A percentile compares a stretch with the other conserved stretches of the same genome.
phyloP scores from a whole-genome alignment of 768 basidiomycete genomes.

The Peribolospora kevripleyi region DNA sequence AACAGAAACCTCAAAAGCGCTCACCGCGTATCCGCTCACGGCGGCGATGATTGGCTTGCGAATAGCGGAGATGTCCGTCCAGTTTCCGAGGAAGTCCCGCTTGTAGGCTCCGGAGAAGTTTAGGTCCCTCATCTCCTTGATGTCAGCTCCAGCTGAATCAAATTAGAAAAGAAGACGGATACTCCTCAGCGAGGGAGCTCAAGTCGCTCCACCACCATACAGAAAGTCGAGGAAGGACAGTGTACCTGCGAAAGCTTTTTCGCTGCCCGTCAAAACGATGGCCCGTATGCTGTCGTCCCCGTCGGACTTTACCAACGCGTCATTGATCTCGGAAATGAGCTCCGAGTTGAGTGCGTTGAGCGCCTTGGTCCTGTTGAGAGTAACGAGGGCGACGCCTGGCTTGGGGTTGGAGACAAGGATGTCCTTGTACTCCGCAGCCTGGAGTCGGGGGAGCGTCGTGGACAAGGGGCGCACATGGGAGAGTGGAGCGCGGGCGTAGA shows the following conservation, averaged over 20 bases:
- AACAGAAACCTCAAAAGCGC: conserved; percentile 5
- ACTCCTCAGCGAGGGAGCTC: neutral
- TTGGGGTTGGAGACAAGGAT: conserved; percentile 11
- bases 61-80: conserved; percentile 45
- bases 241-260: conserved; percentile 72
- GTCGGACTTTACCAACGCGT: conserved; percentile 46
- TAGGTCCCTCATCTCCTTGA: conserved; percentile 98
- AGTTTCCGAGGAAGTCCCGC: conserved; percentile 54
- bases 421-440: conserved; percentile 6
- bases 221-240: neutral
- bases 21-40: conserved; percentile 70
- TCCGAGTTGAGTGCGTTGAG: conserved; percentile 58
- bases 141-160: conserved; percentile 67
- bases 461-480: neutral
- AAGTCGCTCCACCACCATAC: neutral
- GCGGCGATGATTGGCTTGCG: conserved; percentile 90
- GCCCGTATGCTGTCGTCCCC: conserved; percentile 47
- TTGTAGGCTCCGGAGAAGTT: conserved; percentile 68
- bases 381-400: conserved; percentile 32
- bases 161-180: neutral
- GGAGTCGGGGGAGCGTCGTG: neutral
- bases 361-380: conserved; percentile 68
- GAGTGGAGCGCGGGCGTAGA: neutral
- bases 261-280: conserved; percentile 76
- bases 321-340: conserved; percentile 57